Percentiles rank a stretch among this genome's conserved stretches.
Conservation (phyloP, 306 rosid genomes). For the Castanospermum australe region DNA sequence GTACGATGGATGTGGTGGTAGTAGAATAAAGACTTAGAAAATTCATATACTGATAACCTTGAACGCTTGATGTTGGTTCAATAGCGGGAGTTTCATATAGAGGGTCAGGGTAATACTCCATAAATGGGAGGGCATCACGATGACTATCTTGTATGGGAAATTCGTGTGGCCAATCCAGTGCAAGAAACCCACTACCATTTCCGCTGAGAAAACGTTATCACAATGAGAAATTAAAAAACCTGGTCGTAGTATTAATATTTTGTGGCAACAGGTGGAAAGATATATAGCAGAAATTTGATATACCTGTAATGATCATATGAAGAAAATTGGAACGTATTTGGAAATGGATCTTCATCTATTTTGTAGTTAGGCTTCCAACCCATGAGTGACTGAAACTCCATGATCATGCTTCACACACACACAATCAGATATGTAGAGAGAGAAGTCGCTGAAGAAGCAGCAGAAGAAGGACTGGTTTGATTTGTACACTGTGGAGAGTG, state of each 20-base stretch:
- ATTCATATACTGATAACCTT: conserved; percentile 33
- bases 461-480: background rate
- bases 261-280: background rate
- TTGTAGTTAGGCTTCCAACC: conserved; percentile 21
- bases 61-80: conserved; percentile 28
- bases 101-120: conserved; percentile 32
- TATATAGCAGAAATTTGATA: background rate
- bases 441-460: background rate
- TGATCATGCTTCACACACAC: background rate
- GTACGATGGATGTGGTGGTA: background rate
- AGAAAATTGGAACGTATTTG: conserved; percentile 25
- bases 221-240: background rate
- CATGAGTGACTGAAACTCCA: conserved; percentile 24
- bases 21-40: background rate
- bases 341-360: conserved; percentile 34
- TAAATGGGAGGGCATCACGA: conserved; percentile 32
- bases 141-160: conserved; percentile 26
- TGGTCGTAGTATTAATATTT: background rate
- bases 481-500: background rate
- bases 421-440: background rate
- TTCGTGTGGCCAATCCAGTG: conserved; percentile 39
- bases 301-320: conserved; percentile 41
- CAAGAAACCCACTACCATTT: background rate
- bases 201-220: conserved; percentile 19
- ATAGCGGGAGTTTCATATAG: conserved; percentile 23